Percentiles rank a stretch among this genome's conserved stretches.
These are phyloP conservation scores for Spergularia bocconei DNA, from an alignment of 148 eudicot genomes.

Conservation along the genomic window DNA sequence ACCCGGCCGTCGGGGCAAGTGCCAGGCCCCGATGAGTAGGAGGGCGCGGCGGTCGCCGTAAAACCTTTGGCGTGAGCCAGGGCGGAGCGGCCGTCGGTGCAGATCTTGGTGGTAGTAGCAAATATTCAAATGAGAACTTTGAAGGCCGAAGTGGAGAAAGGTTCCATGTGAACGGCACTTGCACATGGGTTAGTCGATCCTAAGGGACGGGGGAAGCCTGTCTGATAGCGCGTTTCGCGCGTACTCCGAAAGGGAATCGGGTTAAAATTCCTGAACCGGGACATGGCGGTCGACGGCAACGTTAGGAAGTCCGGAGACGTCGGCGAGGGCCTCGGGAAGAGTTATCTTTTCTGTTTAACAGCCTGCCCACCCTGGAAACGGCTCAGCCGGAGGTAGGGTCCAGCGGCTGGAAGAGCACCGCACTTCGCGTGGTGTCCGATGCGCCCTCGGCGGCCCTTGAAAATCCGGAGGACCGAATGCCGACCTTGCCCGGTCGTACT, in stretches of 20 bases:
- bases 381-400: too few relatives aligned
- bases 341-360: too few relatives aligned
- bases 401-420: too few relatives aligned
- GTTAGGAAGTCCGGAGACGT: too few relatives aligned
- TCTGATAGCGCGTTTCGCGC: conserved; percentile 21
- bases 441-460: too few relatives aligned
- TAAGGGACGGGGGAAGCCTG: conserved; percentile 23
- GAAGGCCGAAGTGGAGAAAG: conserved; percentile 51
- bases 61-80: conserved; percentile 37
- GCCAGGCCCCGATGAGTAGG: conserved; percentile 40
- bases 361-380: too few relatives aligned
- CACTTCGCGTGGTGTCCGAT: too few relatives aligned
- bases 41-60: conserved; percentile 33
- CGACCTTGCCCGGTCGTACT: too few relatives aligned
- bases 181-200: conserved; percentile 46
- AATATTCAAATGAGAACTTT: conserved; percentile 55
- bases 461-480: too few relatives aligned
- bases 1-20: conserved; percentile 41
- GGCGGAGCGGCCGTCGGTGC: conserved; percentile 45
- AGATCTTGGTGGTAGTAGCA: conserved; percentile 56
- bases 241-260: conserved; percentile 17
- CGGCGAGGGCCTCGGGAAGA: too few relatives aligned
- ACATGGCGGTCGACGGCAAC: conserved; percentile 1
- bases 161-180: conserved; percentile 50
- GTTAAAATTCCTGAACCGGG: conserved; percentile 15